These are phyloP conservation scores for Blastomyces silverae DNA, from an alignment of 2,329 filamentous ascomycete genomes.

Conservation along the genomic window DNA sequence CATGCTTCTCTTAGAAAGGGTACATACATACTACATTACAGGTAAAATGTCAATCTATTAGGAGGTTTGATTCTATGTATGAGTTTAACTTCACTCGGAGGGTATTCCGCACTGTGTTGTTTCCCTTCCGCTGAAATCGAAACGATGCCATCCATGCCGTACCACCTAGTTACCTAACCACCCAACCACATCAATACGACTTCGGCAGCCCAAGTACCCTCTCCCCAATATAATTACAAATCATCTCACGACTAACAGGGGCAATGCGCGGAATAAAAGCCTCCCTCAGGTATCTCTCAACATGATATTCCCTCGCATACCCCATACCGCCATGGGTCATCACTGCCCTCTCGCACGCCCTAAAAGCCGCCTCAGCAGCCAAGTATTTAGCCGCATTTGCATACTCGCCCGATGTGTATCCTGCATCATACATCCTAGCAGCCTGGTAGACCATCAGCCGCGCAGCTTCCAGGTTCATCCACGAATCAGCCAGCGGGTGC, in stretches of 20 bases:
- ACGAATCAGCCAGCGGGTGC: conserved; percentile 53
- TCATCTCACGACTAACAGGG: conserved; percentile 50
- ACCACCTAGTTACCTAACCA: background rate
- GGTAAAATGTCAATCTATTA: background rate
- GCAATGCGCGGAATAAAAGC: conserved; percentile 54
- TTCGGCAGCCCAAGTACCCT: conserved; percentile 38
- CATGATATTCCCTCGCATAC: conserved; percentile 57
- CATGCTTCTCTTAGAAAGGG: background rate
- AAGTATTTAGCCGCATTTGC: conserved; percentile 53
- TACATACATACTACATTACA: background rate
- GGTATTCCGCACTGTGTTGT: background rate
- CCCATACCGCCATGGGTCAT: conserved; percentile 56
- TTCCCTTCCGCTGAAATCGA: too few species aligned
- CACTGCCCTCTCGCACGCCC: conserved; percentile 51
- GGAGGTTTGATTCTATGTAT: background rate
- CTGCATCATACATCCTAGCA: conserved; percentile 52
- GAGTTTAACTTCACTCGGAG: background rate
- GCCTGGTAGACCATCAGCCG: conserved; percentile 56
- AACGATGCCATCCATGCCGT: background rate
- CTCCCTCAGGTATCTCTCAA: conserved; percentile 55
- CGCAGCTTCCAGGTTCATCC: conserved; percentile 56
- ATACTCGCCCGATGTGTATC: conserved; percentile 48
- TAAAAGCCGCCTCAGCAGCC: conserved; percentile 55
- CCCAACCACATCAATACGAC: conserved; percentile 32
- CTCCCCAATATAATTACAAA: conserved; percentile 40